phyloP scores from a whole-genome alignment of 2,329 filamentous ascomycete species.

The Pseudonectria foliicola region DNA sequence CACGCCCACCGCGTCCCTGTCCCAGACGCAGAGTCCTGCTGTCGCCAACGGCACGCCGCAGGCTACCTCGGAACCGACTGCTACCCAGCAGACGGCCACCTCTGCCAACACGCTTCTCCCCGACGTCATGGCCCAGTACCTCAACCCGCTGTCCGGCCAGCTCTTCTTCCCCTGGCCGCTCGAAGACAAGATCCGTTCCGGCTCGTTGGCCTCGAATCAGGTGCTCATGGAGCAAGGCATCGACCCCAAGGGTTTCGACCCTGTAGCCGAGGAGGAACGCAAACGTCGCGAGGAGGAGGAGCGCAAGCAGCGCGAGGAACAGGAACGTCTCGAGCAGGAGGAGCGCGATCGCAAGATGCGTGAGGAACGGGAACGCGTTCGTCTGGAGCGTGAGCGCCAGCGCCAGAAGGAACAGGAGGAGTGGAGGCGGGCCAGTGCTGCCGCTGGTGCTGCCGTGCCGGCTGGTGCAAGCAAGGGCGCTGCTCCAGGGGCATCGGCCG shows the following conservation, averaged over 20 bases:
- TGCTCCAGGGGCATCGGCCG: constrained; percentile 26
- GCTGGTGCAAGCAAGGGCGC: constrained; percentile 19
- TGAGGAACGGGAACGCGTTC: constrained; percentile 31
- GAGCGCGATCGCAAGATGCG: constrained; percentile 35
- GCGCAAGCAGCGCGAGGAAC: constrained; percentile 38
- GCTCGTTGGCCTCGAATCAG: constrained; percentile 60
- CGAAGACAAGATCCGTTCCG: constrained; percentile 60
- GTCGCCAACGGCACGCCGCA: constrained; percentile 26
- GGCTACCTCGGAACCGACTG: constrained; percentile 18
- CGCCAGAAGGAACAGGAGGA: constrained; percentile 36
- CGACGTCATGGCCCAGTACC: constrained; percentile 38
- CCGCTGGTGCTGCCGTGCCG: constrained; percentile 16
- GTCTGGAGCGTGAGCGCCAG: constrained; percentile 37
- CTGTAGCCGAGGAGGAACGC: constrained; percentile 45
- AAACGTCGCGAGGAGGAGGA: constrained; percentile 45
- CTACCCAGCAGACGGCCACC: constrained; percentile 27
- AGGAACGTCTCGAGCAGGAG: constrained; percentile 38
- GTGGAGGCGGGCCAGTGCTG: constrained; percentile 33
- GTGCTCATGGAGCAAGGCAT: constrained; percentile 53
- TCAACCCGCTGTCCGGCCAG: constrained; percentile 50
- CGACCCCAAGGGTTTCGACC: constrained; percentile 55
- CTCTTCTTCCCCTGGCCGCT: constrained; percentile 73
- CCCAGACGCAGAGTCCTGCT: constrained; percentile 28
- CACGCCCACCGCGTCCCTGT: constrained; percentile 28
- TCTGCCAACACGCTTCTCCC: constrained; percentile 38